Evolutionary conservation across 176 grass and related monocot genomes (phyloP).

Genomic region (Lolium rigidum): DNA sequence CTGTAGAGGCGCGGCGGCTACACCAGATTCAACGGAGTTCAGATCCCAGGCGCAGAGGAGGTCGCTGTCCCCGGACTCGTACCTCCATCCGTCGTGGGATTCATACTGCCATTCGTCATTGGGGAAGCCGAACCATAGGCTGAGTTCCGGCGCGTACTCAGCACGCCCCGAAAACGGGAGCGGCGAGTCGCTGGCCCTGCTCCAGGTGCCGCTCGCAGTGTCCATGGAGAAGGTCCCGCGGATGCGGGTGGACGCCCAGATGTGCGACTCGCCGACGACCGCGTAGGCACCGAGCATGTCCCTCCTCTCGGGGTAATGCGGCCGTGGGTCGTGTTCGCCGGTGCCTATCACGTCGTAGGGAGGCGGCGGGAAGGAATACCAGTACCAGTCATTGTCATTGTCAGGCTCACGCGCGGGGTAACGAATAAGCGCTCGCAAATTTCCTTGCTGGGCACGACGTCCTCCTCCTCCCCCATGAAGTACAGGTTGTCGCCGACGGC

Average conservation of each 20-base stretch:
- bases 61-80: neutral
- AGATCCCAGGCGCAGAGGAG: neutral
- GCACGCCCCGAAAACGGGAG: neutral
- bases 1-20: neutral
- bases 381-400: neutral
- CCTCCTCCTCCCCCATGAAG: too few relatives aligned
- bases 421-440: neutral
- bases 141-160: neutral
- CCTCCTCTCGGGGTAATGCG: neutral
- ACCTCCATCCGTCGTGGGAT: too few relatives aligned
- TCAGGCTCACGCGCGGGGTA: too few relatives aligned
- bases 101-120: neutral
- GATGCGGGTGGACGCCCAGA: neutral
- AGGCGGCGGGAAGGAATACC: neutral
- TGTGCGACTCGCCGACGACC: neutral
- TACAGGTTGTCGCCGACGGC: too few relatives aligned
- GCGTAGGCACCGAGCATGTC: neutral
- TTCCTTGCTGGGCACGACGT: neutral
- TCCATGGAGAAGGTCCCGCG: neutral
- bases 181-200: neutral
- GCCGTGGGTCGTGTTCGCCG: neutral
- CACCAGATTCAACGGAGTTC: neutral
- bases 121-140: constrained; percentile 16
- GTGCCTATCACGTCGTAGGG: neutral
- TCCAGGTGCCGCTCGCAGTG: neutral